Base-by-base conservation (phyloP, 495 filamentous ascomycete genomes). In the Penicillium egyptiacum region DNA sequence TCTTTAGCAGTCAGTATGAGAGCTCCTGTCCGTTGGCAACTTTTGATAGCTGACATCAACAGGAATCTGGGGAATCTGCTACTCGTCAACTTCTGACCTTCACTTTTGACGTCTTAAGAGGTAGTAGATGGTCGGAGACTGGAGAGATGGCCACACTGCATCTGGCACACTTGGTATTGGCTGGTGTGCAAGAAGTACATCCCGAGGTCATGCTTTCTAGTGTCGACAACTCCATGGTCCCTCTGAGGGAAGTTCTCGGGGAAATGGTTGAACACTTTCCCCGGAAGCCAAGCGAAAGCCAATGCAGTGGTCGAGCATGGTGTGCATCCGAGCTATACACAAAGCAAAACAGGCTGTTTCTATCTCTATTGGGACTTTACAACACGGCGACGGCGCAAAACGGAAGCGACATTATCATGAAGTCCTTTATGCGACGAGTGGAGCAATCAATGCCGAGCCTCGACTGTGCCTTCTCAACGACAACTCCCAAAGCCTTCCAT, bases 301-400 rank as follows among this genome's bases (percentile, higher is more conserved):
- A 62, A 4, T 78, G 75, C 25, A 49, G 59, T 14, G 63, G 52
- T 0, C 57, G 56, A 8, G 33, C 37, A 14, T 49, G 58, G 2
- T 78, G 75, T 47, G 39, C 55, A 45, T 56, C 45, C 26, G 65
- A 62, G 1, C 56, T 61, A 10, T 59, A 43, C 5, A 40, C 33
- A n/a, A 14, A 58, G 10, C 65, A 74, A n/a, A 76, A 76, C 44
- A 58, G 60, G 31, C 25, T 78, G 17, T 50, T 75, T 3, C 48
- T 62, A 26, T 63, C 68, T 12, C 26, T 75, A 2, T 66, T 74
- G 12, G 50, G 59, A 11, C 60, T 73, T 23, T 71, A 70, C 46
- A 59, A 66, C 33, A 50, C 56, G 40, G 57, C 60, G 11, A 42
- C 70, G 16, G 50, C 52, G 3, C 51, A 57, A 30, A 61, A 47